These are phyloP conservation scores for Leccinum huronense DNA, from an alignment of 1,284 basidiomycete genomes.

Conservation along the genomic window DNA sequence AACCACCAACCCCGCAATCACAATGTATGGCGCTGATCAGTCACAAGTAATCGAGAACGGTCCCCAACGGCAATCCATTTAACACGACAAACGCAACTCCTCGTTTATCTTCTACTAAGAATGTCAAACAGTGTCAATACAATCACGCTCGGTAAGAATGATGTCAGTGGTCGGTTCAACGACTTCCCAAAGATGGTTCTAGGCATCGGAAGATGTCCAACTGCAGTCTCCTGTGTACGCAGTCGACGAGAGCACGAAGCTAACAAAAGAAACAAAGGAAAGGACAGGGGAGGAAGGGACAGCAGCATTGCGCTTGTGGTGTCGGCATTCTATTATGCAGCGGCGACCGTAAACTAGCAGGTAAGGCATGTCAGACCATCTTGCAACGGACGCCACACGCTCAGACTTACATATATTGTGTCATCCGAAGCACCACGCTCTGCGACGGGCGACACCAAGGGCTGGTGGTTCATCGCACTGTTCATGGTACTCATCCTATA, in stretches of 20 bases:
- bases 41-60: neutral
- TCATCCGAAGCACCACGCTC: conserved; percentile 66
- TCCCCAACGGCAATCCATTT: neutral
- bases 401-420: conserved; percentile 52
- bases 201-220: too few relatives aligned
- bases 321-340: conserved; percentile 25
- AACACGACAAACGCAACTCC: neutral
- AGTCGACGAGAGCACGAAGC: neutral
- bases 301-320: conserved; percentile 20
- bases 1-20: neutral
- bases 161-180: neutral
- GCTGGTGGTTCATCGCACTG: conserved; percentile 60
- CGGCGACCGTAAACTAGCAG: conserved; percentile 49
- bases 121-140: neutral
- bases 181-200: neutral
- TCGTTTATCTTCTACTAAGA: neutral
- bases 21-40: neutral
- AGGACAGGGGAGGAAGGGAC: conserved; percentile 5
- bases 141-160: neutral
- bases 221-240: too few relatives aligned
- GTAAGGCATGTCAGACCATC: conserved; percentile 7
- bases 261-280: neutral
- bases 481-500: conserved; percentile 58
- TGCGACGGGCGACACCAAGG: conserved; percentile 51
- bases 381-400: neutral